Evolutionary conservation across 192 early-diverging fungal genomes (phyloP).

Genomic region (Phycomyces blakesleeanus): DNA sequence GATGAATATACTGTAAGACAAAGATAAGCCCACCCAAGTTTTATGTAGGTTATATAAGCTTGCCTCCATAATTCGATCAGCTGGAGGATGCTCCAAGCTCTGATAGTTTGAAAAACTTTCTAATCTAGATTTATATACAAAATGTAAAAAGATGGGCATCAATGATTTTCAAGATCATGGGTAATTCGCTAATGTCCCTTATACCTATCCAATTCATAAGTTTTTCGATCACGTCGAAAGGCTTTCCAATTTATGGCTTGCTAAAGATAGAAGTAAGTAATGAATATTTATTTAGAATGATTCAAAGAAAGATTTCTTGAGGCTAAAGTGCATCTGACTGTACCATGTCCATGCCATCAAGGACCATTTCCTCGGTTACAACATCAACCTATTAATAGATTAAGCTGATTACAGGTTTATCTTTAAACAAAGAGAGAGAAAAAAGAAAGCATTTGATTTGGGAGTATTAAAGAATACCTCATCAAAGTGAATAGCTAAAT

Average conservation of each 20-base stretch:
- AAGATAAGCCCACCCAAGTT: neutral
- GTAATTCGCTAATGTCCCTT: neutral
- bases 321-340: neutral
- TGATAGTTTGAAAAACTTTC: neutral
- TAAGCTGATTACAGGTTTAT: no score
- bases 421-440: no score
- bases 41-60: neutral
- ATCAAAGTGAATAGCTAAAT: neutral
- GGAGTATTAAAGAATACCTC: neutral
- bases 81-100: neutral
- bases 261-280: no score
- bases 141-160: constrained; percentile 1
- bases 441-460: no score
- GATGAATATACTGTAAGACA: neutral
- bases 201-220: constrained; percentile 34
- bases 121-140: constrained; percentile 16
- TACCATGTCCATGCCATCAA: constrained; percentile 40
- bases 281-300: no score
- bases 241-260: constrained; percentile 38
- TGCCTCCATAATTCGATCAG: constrained; percentile 14
- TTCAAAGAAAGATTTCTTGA: neutral
- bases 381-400: constrained; percentile 7
- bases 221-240: constrained; percentile 19
- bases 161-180: constrained; percentile 7
- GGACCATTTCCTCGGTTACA: constrained; percentile 27